Evolutionary conservation across 2,329 filamentous ascomycete genomes (phyloP).

Genomic region (Colletotrichum tropicicola): DNA sequence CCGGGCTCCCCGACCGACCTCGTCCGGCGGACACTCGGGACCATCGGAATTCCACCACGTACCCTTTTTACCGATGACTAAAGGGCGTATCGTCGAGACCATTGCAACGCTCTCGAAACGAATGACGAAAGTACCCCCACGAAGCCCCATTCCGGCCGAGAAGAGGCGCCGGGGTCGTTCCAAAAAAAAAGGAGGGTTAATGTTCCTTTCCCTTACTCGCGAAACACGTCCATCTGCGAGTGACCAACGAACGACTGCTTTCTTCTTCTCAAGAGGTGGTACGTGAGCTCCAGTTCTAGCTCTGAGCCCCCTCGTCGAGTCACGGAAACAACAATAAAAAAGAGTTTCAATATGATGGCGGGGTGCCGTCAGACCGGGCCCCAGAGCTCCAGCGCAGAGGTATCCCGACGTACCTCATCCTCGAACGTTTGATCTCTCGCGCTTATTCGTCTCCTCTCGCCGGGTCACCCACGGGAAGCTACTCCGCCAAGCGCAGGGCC

Average conservation of each 20-base stretch:
- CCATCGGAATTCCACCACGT: not conserved
- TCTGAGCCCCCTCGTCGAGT: too few relatives aligned
- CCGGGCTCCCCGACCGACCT: conserved; percentile 14
- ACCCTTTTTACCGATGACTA: not conserved
- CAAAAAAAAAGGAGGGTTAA: not conserved
- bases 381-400: too few relatives aligned
- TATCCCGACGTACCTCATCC: not conserved
- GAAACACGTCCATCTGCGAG: not conserved
- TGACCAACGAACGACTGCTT: not conserved
- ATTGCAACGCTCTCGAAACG: too few relatives aligned
- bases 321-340: too few relatives aligned
- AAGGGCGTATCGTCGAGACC: not conserved
- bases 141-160: too few relatives aligned
- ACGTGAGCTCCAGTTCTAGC: too few relatives aligned
- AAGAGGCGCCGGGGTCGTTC: too few relatives aligned
- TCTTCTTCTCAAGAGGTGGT: not conserved
- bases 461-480: not conserved
- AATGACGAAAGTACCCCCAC: too few relatives aligned
- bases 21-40: conserved; percentile 7
- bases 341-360: not conserved
- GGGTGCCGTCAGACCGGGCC: not conserved
- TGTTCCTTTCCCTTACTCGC: not conserved
- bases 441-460: not conserved
- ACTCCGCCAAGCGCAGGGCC: not conserved
- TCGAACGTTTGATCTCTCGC: not conserved